phyloP scores from a whole-genome alignment of 495 filamentous ascomycete genomes.

The Hyaloscypha finlandica region DNA sequence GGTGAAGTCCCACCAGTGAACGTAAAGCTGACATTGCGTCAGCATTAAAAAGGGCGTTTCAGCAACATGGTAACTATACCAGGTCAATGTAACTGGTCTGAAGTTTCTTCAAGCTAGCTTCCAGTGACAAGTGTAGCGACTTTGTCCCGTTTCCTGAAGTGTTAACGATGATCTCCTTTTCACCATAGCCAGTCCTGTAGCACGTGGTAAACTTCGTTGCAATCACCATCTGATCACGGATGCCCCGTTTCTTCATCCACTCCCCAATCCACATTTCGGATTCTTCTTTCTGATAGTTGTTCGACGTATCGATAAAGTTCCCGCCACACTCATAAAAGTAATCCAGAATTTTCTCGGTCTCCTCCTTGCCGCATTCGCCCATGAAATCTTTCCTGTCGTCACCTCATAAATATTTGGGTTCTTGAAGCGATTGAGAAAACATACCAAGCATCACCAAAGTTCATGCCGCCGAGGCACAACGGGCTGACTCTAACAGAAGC shows the following conservation, averaged over 20 bases:
- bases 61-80: conserved; percentile 1
- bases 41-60: conserved; percentile 9
- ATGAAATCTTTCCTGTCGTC: conserved; percentile 42
- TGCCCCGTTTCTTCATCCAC: conserved; percentile 60
- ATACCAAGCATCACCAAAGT: conserved; percentile 59
- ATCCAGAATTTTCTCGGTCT: conserved; percentile 65
- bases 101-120: conserved; percentile 58
- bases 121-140: conserved; percentile 54
- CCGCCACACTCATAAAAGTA: conserved; percentile 66
- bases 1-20: conserved; percentile 67
- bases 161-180: conserved; percentile 56
- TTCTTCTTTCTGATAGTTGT: conserved; percentile 46
- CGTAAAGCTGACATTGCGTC: conserved; percentile 39
- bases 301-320: conserved; percentile 74
- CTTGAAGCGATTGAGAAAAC: conserved; percentile 1
- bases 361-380: conserved; percentile 63
- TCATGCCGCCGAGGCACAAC: conserved; percentile 64
- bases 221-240: conserved; percentile 63
- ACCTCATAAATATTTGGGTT: neutral
- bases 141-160: conserved; percentile 60
- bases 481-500: conserved; percentile 61
- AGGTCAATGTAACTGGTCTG: conserved; percentile 68
- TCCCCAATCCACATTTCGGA: conserved; percentile 76
- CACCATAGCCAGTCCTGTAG: conserved; percentile 37
- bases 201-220: conserved; percentile 69